Conservation (phyloP, 2,329 filamentous ascomycete genomes). For the Fusarium phyllophilum region DNA sequence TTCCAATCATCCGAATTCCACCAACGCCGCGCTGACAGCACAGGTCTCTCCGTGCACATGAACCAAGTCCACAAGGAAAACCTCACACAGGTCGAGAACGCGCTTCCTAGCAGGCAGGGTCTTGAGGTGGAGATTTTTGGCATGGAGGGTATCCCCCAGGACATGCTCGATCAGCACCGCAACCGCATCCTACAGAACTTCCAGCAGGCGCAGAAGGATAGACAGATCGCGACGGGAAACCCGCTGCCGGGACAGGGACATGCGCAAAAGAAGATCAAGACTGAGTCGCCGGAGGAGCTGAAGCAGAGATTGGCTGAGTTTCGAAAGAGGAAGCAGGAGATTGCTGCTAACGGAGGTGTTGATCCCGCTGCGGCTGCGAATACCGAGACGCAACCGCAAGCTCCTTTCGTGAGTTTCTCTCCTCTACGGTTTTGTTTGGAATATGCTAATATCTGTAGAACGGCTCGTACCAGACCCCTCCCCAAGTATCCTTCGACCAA, state of each 20-base stretch:
- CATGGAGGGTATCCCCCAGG: constrained; percentile 95
- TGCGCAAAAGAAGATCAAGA: constrained; percentile 73
- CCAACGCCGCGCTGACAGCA: constrained; percentile 16
- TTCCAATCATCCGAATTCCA: not conserved
- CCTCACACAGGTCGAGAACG: constrained; percentile 88
- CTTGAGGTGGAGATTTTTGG: constrained; percentile 97
- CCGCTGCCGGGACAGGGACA: constrained; percentile 71
- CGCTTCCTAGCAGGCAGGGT: constrained; percentile 83
- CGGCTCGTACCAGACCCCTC: constrained; percentile 47
- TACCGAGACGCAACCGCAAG: constrained; percentile 62
- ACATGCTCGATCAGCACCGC: constrained; percentile 83
- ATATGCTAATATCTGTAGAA: constrained; percentile 48
- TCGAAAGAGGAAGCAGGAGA: constrained; percentile 73
- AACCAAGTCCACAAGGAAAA: constrained; percentile 98
- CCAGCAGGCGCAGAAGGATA: constrained; percentile 85
- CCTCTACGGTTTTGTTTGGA: rapidly evolving
- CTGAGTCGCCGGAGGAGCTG: constrained; percentile 80
- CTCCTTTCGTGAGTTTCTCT: constrained; percentile 65
- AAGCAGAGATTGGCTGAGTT: constrained; percentile 84
- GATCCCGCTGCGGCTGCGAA: constrained; percentile 42
- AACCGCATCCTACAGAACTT: constrained; percentile 87
- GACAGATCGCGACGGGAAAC: constrained; percentile 85
- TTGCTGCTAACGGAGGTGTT: constrained; percentile 59
- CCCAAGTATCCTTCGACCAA: constrained; percentile 37
- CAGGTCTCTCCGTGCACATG: constrained; percentile 95